Conservation (phyloP, 805 yeast genomes). For the Myxozyma geophila region DNA sequence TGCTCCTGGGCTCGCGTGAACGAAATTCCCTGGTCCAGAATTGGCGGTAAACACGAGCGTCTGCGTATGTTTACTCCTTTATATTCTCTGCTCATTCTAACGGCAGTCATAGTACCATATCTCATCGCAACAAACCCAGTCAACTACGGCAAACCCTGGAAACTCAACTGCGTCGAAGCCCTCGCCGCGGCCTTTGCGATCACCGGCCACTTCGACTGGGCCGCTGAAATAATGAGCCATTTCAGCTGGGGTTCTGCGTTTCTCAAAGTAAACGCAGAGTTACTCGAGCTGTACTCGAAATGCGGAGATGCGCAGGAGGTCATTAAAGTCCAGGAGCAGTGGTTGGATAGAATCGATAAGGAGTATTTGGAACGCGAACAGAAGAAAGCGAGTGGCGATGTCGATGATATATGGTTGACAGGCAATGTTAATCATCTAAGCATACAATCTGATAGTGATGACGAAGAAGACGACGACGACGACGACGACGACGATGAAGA, state of each 20-base stretch:
- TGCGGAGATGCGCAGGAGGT: slow-evolving; percentile 85
- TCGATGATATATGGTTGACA: slow-evolving; percentile 75
- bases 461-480: slow-evolving; percentile 41
- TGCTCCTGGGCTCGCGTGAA: slow-evolving; percentile 99
- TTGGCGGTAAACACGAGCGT: slow-evolving; percentile 89
- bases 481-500: slow-evolving; percentile 42
- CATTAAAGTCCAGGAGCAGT: slow-evolving; percentile 69
- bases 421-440: slow-evolving; percentile 71
- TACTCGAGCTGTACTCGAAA: slow-evolving; percentile 70
- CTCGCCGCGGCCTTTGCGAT: slow-evolving; percentile 96
- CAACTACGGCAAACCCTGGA: slow-evolving; percentile 96
- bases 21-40: slow-evolving; percentile 90
- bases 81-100: background rate
- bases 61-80: slow-evolving; percentile 44
- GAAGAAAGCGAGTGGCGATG: slow-evolving; percentile 53
- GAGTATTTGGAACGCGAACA: slow-evolving; percentile 68
- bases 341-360: slow-evolving; percentile 69
- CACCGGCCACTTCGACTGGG: slow-evolving; percentile 91
- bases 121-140: slow-evolving; percentile 96
- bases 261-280: slow-evolving; percentile 76
- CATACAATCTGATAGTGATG: slow-evolving; percentile 37
- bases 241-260: slow-evolving; percentile 96
- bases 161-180: slow-evolving; percentile 94
- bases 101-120: slow-evolving; percentile 62
- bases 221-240: slow-evolving; percentile 69